phyloP scores from a whole-genome alignment of 805 yeast species.

The Candida mattraensis region DNA sequence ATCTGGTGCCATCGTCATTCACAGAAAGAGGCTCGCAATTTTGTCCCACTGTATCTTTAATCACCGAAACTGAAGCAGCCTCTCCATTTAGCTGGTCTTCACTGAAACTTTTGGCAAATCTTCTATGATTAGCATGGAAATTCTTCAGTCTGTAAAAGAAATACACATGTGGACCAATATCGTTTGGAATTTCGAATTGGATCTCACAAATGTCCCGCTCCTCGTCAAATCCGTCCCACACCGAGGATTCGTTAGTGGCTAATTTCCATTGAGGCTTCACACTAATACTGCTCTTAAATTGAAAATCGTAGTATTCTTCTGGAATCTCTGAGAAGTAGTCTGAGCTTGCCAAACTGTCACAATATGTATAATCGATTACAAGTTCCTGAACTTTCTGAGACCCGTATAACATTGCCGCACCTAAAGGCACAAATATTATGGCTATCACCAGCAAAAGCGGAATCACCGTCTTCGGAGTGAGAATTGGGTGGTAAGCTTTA shows the following conservation, averaged over 20 bases:
- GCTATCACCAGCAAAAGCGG: constrained; percentile 78
- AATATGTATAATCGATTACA: constrained; percentile 72
- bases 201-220: constrained; percentile 60
- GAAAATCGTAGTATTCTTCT: constrained; percentile 49
- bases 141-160: constrained; percentile 81
- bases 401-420: constrained; percentile 79
- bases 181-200: constrained; percentile 72
- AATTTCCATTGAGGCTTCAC: constrained; percentile 68
- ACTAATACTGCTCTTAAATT: constrained; percentile 48
- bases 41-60: constrained; percentile 54
- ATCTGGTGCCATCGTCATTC: constrained; percentile 47
- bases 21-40: constrained; percentile 65
- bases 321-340: constrained; percentile 58
- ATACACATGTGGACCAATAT: constrained; percentile 70
- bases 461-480: constrained; percentile 88
- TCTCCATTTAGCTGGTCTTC: constrained; percentile 78
- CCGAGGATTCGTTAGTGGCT: constrained; percentile 38
- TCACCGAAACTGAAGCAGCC: constrained; percentile 50
- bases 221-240: constrained; percentile 42
- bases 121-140: constrained; percentile 91
- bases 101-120: constrained; percentile 86
- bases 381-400: constrained; percentile 75
- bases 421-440: constrained; percentile 85
- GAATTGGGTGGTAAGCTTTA: constrained; percentile 67
- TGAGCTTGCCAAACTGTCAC: constrained; percentile 50